phyloP scores from a whole-genome alignment of 306 rosid species.

The Vigna radiata region DNA sequence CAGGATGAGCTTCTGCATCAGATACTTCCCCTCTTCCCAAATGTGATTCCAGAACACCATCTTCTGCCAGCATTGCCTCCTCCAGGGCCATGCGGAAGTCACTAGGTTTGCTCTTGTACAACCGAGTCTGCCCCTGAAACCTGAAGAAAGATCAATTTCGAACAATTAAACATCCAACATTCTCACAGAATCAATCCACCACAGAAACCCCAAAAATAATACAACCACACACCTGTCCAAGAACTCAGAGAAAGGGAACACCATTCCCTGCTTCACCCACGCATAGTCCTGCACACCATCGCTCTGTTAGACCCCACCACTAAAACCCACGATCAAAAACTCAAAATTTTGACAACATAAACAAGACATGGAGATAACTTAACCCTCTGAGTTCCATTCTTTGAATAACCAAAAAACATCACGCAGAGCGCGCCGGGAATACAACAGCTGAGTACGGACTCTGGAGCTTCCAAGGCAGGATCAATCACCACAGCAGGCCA shows the following conservation, averaged over 20 bases:
- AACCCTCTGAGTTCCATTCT: slow-evolving; percentile 91
- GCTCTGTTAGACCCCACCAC: slow-evolving; percentile 34
- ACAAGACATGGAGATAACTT: neutral
- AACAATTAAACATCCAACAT: slow-evolving; percentile 14
- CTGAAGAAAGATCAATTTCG: slow-evolving; percentile 53
- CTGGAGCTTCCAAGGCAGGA: slow-evolving; percentile 84
- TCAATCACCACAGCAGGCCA: slow-evolving; percentile 98
- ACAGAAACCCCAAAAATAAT: neutral
- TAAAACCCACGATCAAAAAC: slow-evolving; percentile 8
- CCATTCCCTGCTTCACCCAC: slow-evolving; percentile 97
- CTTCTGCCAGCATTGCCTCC: slow-evolving; percentile 88
- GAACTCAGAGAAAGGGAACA: slow-evolving; percentile 78
- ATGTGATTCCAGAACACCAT: slow-evolving; percentile 65
- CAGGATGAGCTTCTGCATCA: slow-evolving; percentile 47
- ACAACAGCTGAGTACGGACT: slow-evolving; percentile 72
- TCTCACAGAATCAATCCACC: slow-evolving; percentile 24
- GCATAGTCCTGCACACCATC: slow-evolving; percentile 79
- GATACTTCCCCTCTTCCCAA: slow-evolving; percentile 51
- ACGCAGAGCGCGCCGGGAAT: slow-evolving; percentile 82
- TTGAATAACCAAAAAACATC: slow-evolving; percentile 93
- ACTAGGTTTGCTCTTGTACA: slow-evolving; percentile 85
- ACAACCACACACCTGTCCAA: slow-evolving; percentile 71
- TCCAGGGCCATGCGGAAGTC: slow-evolving; percentile 92
- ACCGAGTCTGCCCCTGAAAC: slow-evolving; percentile 88
- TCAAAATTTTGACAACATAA: neutral